Conservation (phyloP, 192 early-diverging fungal genomes). For the Backusella macrospora region DNA sequence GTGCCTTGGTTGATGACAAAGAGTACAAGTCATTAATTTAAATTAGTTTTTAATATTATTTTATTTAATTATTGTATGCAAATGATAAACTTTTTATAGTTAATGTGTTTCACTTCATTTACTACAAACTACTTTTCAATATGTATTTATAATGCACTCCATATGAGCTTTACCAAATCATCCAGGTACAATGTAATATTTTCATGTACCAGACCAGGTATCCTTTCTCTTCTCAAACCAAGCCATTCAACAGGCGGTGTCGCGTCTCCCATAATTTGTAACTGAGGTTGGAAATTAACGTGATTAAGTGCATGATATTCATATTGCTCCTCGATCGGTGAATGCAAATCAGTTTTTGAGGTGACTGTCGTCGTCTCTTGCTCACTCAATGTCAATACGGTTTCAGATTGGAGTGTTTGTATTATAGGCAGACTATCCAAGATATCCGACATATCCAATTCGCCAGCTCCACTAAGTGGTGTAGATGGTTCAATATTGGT, state of each 20-base stretch:
- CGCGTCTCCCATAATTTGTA: constrained; percentile 52
- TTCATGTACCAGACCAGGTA: constrained; percentile 50
- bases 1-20: no score
- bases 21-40: no score
- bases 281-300: constrained; percentile 49
- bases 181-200: constrained; percentile 47
- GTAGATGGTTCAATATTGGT: background rate
- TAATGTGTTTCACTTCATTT: background rate
- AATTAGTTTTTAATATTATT: no score
- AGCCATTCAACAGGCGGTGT: constrained; percentile 60
- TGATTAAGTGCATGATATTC: constrained; percentile 19
- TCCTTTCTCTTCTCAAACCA: constrained; percentile 45
- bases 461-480: background rate
- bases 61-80: no score
- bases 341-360: background rate
- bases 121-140: background rate
- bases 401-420: background rate
- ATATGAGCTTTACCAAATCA: constrained; percentile 34
- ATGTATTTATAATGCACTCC: background rate
- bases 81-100: no score
- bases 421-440: background rate
- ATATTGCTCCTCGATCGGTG: constrained; percentile 6
- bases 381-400: background rate
- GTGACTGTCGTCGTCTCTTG: background rate
- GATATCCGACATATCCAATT: background rate